Conservation (phyloP, 768 basidiomycete species). For the Exidia glandulosa region DNA sequence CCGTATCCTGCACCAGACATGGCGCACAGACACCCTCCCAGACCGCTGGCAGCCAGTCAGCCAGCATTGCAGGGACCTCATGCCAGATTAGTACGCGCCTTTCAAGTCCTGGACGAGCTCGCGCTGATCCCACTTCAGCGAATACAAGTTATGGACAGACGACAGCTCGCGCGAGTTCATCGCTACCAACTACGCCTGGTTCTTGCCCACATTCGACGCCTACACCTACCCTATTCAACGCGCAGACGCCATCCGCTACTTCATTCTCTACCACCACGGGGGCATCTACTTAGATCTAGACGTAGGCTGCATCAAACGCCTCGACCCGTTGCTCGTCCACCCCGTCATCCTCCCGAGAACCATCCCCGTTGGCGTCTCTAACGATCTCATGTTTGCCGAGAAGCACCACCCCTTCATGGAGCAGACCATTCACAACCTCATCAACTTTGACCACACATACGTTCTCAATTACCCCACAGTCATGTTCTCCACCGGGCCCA, state of each 20-base stretch:
- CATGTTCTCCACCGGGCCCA: constrained; percentile 99
- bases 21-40: constrained; percentile 87
- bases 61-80: constrained; percentile 77
- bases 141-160: constrained; percentile 98
- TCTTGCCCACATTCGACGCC: constrained; percentile 84
- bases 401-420: constrained; percentile 81
- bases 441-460: constrained; percentile 88
- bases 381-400: constrained; percentile 91
- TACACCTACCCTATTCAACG: constrained; percentile 91
- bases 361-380: constrained; percentile 93
- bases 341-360: constrained; percentile 89
- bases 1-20: constrained; percentile 94
- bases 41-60: constrained; percentile 70
- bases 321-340: constrained; percentile 79
- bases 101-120: constrained; percentile 6
- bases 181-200: constrained; percentile 78
- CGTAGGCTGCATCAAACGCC: constrained; percentile 77
- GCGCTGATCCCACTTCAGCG: constrained; percentile 33
- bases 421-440: constrained; percentile 85
- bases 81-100: constrained; percentile 84
- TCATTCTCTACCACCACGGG: constrained; percentile 90
- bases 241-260: constrained; percentile 96
- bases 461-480: constrained; percentile 97
- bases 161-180: constrained; percentile 83
- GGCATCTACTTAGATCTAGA: constrained; percentile 96